phyloP scores from a whole-genome alignment of 495 filamentous ascomycete genomes.

The Penicillium atrosanguineum region DNA sequence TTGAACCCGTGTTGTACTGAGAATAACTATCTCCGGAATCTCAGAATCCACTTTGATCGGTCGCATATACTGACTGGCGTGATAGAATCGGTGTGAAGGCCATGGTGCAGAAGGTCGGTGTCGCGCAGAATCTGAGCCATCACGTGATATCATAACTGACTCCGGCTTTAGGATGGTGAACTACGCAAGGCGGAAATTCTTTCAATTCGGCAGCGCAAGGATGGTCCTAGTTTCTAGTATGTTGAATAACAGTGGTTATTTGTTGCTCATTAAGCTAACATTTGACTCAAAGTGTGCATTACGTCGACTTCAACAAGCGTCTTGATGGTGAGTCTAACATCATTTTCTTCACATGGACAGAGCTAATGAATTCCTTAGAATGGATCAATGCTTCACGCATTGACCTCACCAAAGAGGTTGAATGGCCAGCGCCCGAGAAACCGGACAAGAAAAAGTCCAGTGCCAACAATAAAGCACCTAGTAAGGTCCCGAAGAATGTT shows the following conservation, averaged over 20 bases:
- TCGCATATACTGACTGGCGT: slow-evolving; percentile 42
- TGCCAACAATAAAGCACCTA: slow-evolving; percentile 43
- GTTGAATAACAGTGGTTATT: slow-evolving; percentile 8
- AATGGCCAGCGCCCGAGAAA: slow-evolving; percentile 74
- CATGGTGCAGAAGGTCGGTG: slow-evolving; percentile 63
- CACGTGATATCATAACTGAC: slow-evolving; percentile 39
- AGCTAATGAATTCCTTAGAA: slow-evolving; percentile 51
- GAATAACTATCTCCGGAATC: background rate
- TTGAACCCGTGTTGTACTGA: background rate
- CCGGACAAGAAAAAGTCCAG: slow-evolving; percentile 62
- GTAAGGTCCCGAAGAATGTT: slow-evolving; percentile 52
- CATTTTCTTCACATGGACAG: background rate
- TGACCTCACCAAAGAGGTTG: slow-evolving; percentile 74
- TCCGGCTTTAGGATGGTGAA: slow-evolving; percentile 65
- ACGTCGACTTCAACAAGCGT: slow-evolving; percentile 99
- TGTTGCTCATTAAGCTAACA: slow-evolving; percentile 17
- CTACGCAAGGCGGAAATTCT: slow-evolving; percentile 90
- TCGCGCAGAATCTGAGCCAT: slow-evolving; percentile 23
- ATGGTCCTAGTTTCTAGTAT: slow-evolving; percentile 78
- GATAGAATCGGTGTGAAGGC: slow-evolving; percentile 71
- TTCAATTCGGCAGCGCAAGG: slow-evolving; percentile 79
- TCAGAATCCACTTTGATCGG: slow-evolving; percentile 35
- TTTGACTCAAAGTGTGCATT: slow-evolving; percentile 67
- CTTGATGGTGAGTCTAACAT: slow-evolving; percentile 59
- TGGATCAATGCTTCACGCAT: slow-evolving; percentile 82